Conservation (phyloP, 1,139 yeast species). For the Candida dubliniensis region DNA sequence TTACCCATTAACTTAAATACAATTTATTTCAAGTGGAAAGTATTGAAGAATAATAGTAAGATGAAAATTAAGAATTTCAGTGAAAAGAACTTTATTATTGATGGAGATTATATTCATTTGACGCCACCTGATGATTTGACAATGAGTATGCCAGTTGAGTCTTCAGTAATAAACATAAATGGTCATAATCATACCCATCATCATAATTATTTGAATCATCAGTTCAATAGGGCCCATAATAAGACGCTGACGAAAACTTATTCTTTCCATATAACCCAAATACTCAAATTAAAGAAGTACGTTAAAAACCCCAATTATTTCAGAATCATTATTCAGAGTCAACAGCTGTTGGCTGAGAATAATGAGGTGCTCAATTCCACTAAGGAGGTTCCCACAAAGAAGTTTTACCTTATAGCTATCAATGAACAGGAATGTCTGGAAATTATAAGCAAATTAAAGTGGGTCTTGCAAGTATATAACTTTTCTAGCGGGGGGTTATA, state of each 20-base stretch:
- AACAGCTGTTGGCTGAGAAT: slow-evolving; percentile 36
- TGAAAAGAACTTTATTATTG: slow-evolving; percentile 82
- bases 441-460: slow-evolving; percentile 66
- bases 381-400: slow-evolving; percentile 47
- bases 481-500: slow-evolving; percentile 14
- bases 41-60: slow-evolving; percentile 86
- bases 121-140: slow-evolving; percentile 68
- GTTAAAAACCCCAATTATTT: slow-evolving; percentile 75
- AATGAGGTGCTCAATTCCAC: slow-evolving; percentile 11
- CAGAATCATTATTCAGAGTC: slow-evolving; percentile 76
- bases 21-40: slow-evolving; percentile 60
- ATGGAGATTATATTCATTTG: slow-evolving; percentile 89
- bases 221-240: slow-evolving; percentile 38
- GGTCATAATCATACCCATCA: slow-evolving; percentile 20
- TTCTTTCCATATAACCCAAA: slow-evolving; percentile 82
- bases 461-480: slow-evolving; percentile 50
- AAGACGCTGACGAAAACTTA: slow-evolving; percentile 67
- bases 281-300: slow-evolving; percentile 74
- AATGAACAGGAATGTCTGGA: slow-evolving; percentile 65
- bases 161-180: slow-evolving; percentile 14
- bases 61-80: slow-evolving; percentile 64
- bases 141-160: slow-evolving; percentile 47
- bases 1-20: slow-evolving; percentile 41
- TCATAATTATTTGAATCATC: slow-evolving; percentile 46
- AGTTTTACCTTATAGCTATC: slow-evolving; percentile 84